Evolutionary conservation across 345 rosid species (phyloP).

Genomic region (Arabis hirsuta): DNA sequence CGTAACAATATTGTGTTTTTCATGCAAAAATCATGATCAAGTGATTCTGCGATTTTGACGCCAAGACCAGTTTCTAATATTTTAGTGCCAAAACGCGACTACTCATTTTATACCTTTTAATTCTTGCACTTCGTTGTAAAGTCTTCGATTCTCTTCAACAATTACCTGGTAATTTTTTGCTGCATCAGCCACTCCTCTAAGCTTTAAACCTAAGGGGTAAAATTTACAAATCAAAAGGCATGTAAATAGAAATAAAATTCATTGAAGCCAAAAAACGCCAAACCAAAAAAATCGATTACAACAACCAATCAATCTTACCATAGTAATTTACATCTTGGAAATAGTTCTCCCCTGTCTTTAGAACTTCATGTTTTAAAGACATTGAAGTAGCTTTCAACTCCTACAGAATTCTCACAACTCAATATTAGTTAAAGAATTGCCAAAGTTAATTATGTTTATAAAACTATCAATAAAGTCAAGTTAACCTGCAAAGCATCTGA

Average conservation of each 20-base stretch:
- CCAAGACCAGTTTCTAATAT: too few species aligned
- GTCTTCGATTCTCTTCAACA: constrained; percentile 74
- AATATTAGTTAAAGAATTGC: not conserved
- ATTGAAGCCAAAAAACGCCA: constrained; percentile 11
- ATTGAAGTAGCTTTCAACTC: constrained; percentile 65
- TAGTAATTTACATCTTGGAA: constrained; percentile 59
- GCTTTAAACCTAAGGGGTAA: constrained; percentile 57
- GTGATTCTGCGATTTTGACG: too few species aligned
- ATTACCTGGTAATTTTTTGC: constrained; percentile 72
- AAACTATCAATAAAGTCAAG: constrained; percentile 32
- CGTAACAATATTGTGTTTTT: too few species aligned
- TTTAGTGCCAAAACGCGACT: not conserved
- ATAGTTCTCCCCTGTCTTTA: constrained; percentile 58
- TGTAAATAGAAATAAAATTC: constrained; percentile 19
- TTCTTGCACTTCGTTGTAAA: constrained; percentile 91
- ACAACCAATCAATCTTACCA: constrained; percentile 51
- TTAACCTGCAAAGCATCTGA: constrained; percentile 60
- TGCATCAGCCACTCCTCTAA: constrained; percentile 71
- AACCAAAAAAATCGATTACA: not conserved
- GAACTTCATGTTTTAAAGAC: constrained; percentile 63
- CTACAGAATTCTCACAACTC: constrained; percentile 46
- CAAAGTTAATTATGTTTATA: constrained; percentile 7
- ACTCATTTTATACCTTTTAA: constrained; percentile 64
- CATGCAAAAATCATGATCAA: too few species aligned
- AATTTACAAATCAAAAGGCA: too few species aligned